phyloP scores from a whole-genome alignment of 306 rosid species.

The Pterocarpus macrocarpus region DNA sequence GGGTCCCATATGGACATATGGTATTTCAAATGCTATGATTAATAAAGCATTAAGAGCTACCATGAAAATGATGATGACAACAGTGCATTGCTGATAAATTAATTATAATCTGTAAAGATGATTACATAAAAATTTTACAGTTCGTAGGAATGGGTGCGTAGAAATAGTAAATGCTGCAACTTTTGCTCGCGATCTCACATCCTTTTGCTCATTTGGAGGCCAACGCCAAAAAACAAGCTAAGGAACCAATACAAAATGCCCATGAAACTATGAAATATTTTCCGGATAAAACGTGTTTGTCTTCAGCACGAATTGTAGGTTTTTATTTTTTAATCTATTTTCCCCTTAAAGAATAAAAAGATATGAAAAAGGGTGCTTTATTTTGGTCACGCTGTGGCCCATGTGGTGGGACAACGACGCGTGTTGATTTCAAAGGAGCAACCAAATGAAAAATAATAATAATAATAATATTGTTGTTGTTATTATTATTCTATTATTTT shows the following conservation, averaged over 20 bases:
- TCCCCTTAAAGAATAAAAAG: not conserved
- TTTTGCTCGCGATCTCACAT: not conserved
- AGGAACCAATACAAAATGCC: not conserved
- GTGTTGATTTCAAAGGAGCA: slow-evolving; percentile 48
- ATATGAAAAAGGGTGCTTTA: slow-evolving; percentile 25
- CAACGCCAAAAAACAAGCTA: slow-evolving; percentile 11
- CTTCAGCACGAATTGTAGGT: not conserved
- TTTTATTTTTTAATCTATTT: not conserved
- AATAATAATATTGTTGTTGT: too few relatives aligned
- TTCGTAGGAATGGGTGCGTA: not conserved
- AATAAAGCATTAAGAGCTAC: slow-evolving; percentile 11
- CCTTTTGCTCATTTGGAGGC: slow-evolving; percentile 1
- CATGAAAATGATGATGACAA: slow-evolving; percentile 31
- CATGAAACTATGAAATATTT: not conserved
- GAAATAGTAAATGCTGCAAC: not conserved
- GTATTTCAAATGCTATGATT: not conserved
- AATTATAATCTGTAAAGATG: not conserved
- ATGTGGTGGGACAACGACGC: slow-evolving; percentile 13
- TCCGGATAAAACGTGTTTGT: not conserved
- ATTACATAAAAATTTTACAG: not conserved
- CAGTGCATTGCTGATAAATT: not conserved
- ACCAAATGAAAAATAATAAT: not conserved
- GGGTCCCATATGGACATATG: not conserved
- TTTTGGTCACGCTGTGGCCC: slow-evolving; percentile 34
- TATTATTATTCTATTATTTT: too few relatives aligned